Evolutionary conservation across 208 protist genomes (phyloP).

Genomic region (Lotmaria passim): DNA sequence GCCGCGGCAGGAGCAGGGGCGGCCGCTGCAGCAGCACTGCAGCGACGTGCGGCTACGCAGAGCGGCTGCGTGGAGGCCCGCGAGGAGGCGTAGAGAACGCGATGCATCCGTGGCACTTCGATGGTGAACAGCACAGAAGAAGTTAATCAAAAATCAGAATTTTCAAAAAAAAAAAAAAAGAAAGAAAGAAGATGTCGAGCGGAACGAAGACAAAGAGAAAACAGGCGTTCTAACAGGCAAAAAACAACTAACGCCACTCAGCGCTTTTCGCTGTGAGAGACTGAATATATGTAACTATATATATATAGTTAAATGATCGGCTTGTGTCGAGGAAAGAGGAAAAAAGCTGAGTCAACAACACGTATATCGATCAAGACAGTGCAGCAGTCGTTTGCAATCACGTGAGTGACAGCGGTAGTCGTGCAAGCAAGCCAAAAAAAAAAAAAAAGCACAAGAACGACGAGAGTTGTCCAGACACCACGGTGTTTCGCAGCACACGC

Average conservation of each 20-base stretch:
- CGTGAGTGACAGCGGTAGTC: neutral
- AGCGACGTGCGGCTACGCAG: constrained; percentile 36
- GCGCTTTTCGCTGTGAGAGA: too few relatives aligned
- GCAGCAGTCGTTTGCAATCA: neutral
- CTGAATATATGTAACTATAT: neutral
- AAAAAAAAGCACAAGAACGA: neutral
- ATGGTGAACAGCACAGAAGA: too few relatives aligned
- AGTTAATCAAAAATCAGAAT: too few relatives aligned
- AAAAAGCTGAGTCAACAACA: neutral
- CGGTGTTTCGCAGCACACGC: too few relatives aligned
- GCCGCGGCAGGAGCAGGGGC: constrained; percentile 33
- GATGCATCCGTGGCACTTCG: constrained; percentile 21
- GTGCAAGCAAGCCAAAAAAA: too few relatives aligned
- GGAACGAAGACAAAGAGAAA: too few relatives aligned
- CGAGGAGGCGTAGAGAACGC: constrained; percentile 1
- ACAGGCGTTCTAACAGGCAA: too few relatives aligned
- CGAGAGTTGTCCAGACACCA: neutral
- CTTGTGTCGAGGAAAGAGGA: neutral
- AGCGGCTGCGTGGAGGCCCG: neutral
- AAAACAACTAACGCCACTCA: too few relatives aligned
- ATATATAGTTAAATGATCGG: too few relatives aligned
- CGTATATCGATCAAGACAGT: neutral
- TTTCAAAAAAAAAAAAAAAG: constrained; percentile 11
- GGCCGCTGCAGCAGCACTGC: constrained; percentile 63
- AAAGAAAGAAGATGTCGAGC: constrained; percentile 3